Evolutionary conservation across 805 yeast genomes (phyloP).

Genomic region (Spathaspora arborariae): DNA sequence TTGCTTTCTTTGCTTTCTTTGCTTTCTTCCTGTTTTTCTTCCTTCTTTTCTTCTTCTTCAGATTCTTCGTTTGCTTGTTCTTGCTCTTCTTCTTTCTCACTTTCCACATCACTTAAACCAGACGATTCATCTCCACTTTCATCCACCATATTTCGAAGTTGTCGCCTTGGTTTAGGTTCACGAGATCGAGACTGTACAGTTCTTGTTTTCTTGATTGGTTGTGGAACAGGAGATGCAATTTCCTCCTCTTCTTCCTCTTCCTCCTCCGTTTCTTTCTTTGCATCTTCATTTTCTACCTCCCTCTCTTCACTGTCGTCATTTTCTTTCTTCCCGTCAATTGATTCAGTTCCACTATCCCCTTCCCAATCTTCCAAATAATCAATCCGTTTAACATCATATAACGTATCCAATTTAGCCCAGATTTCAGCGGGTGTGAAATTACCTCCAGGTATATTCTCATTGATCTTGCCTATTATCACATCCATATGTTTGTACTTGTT

Average conservation of each 20-base stretch:
- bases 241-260: conserved; percentile 12
- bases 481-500: conserved; percentile 41
- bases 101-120: conserved; percentile 10
- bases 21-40: conserved; percentile 5
- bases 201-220: conserved; percentile 6
- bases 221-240: conserved; percentile 3
- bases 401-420: conserved; percentile 50
- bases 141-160: conserved; percentile 5
- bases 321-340: conserved; percentile 7
- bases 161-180: conserved; percentile 7
- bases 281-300: conserved; percentile 6
- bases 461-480: conserved; percentile 37
- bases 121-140: conserved; percentile 9
- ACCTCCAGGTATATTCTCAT: conserved; percentile 16
- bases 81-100: conserved; percentile 7
- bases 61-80: conserved; percentile 5
- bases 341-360: conserved; percentile 6
- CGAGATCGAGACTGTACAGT: conserved; percentile 9
- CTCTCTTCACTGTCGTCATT: conserved; percentile 5
- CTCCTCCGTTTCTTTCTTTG: conserved; percentile 10
- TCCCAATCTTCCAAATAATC: conserved; percentile 48
- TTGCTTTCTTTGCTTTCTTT: conserved; percentile 16
- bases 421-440: conserved; percentile 46
- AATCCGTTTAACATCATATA: conserved; percentile 55
- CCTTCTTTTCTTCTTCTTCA: conserved; percentile 8